A percentile compares a stretch with the other conserved stretches of the same genome.
Evolutionary conservation across 163 green algal genomes (phyloP).

Genomic region (Chloromonas sp.): DNA sequence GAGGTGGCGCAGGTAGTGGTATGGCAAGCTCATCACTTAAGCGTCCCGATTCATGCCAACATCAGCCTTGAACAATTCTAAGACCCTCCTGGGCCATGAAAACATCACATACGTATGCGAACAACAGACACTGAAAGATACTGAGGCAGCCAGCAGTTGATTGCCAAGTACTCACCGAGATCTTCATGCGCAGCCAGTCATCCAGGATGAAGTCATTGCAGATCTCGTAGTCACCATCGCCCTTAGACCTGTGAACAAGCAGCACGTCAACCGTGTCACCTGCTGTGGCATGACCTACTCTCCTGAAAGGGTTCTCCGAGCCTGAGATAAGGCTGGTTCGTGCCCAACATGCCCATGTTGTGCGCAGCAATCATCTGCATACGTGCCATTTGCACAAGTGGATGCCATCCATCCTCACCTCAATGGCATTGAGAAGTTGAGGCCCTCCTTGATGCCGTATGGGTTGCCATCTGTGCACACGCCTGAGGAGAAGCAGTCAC

Average conservation of each 20-base stretch:
- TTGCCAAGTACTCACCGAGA: constrained; percentile 20
- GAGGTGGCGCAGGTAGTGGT: neutral
- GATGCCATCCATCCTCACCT: constrained; percentile 16
- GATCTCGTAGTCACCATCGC: constrained; percentile 83
- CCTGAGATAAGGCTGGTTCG: no score
- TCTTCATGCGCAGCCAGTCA: constrained; percentile 77
- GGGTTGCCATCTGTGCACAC: constrained; percentile 82
- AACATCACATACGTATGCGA: no score
- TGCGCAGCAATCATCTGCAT: neutral
- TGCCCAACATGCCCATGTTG: no score
- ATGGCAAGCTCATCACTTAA: no score
- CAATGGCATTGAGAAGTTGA: constrained; percentile 86
- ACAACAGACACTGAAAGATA: no score
- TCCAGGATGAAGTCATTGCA: constrained; percentile 79
- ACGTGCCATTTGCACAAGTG: neutral
- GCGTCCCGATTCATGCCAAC: no score
- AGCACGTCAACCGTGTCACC: neutral
- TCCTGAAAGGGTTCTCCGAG: no score
- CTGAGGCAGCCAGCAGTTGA: no score
- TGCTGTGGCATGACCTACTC: neutral
- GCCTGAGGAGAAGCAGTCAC: constrained; percentile 86
- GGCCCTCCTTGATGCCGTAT: constrained; percentile 78
- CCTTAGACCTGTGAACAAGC: constrained; percentile 45
- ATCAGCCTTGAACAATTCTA: no score
- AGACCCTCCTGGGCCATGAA: no score